These are phyloP conservation scores for Aphanomyces astaci DNA, from an alignment of 352 stramenopile genomes.

Conservation along the genomic window DNA sequence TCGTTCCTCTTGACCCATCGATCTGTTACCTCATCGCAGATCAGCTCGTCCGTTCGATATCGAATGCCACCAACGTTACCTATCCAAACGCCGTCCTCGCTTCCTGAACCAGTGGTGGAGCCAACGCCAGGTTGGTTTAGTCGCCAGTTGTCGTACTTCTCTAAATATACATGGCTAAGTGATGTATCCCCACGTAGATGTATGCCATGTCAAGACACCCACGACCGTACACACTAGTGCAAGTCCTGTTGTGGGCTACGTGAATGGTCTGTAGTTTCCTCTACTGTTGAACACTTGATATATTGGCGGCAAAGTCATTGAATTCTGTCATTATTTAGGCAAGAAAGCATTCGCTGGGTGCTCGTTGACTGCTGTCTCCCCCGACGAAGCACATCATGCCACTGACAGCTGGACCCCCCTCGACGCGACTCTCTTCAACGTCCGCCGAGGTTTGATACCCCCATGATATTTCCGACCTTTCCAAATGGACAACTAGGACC, in stretches of 20 bases:
- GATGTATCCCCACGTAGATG: no score
- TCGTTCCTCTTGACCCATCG: neutral
- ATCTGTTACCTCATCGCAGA: neutral
- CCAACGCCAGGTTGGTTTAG: neutral
- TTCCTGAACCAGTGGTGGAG: neutral
- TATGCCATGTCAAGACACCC: neutral
- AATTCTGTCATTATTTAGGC: constrained; percentile 19
- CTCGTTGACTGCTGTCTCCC: constrained; percentile 46
- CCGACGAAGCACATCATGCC: constrained; percentile 21
- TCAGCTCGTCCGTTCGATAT: neutral
- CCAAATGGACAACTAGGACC: constrained; percentile 31
- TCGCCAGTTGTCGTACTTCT: neutral
- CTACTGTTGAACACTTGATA: neutral
- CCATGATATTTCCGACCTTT: neutral
- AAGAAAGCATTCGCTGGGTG: constrained; percentile 40
- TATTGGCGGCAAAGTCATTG: neutral
- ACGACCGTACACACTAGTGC: neutral
- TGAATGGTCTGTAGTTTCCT: no score
- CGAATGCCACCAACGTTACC: neutral
- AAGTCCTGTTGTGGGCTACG: constrained; percentile 20
- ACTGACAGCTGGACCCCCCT: constrained; percentile 53
- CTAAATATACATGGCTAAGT: no score
- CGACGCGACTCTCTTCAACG: constrained; percentile 61
- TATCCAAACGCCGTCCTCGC: neutral
- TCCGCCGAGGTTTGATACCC: constrained; percentile 59